Conservation (phyloP, 768 basidiomycete species). For the Symmetrospora coprosmae region DNA sequence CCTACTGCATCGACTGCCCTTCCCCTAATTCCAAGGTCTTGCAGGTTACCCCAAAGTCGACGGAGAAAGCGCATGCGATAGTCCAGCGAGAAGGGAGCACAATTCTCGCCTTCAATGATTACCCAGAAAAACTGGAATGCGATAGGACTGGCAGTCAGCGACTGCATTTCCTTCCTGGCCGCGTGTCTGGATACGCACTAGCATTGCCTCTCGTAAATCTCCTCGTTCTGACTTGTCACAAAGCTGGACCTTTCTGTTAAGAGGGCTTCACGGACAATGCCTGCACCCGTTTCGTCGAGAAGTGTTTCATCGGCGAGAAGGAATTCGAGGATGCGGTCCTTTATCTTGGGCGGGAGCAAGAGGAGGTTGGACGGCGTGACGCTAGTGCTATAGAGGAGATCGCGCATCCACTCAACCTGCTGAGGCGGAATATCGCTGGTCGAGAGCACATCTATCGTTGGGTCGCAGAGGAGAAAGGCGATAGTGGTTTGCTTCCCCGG, state of each 20-base stretch:
- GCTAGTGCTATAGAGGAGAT: background rate
- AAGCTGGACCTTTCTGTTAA: background rate
- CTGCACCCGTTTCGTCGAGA: background rate
- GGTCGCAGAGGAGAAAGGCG: conserved; percentile 44
- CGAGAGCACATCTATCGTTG: conserved; percentile 39
- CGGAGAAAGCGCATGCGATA: too few relatives aligned
- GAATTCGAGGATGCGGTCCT: background rate
- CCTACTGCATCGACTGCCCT: too few relatives aligned
- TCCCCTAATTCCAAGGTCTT: too few relatives aligned
- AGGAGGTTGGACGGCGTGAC: background rate
- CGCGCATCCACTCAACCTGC: conserved; percentile 33
- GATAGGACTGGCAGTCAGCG: too few relatives aligned
- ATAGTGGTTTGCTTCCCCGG: conserved; percentile 43
- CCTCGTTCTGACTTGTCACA: background rate
- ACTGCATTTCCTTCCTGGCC: too few relatives aligned
- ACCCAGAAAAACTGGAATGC: too few relatives aligned
- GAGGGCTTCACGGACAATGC: background rate
- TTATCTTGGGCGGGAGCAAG: background rate
- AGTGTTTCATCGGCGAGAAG: background rate
- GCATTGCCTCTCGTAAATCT: background rate
- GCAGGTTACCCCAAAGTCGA: too few relatives aligned
- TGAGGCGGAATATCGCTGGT: conserved; percentile 45
- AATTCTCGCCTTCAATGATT: too few relatives aligned
- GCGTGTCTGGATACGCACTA: too few relatives aligned
- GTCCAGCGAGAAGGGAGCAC: too few relatives aligned